A percentile compares a stretch with the other conserved stretches of the same genome.
Conservation (phyloP, 2,329 filamentous ascomycete genomes). For the Penicillium sclerotiorum region DNA sequence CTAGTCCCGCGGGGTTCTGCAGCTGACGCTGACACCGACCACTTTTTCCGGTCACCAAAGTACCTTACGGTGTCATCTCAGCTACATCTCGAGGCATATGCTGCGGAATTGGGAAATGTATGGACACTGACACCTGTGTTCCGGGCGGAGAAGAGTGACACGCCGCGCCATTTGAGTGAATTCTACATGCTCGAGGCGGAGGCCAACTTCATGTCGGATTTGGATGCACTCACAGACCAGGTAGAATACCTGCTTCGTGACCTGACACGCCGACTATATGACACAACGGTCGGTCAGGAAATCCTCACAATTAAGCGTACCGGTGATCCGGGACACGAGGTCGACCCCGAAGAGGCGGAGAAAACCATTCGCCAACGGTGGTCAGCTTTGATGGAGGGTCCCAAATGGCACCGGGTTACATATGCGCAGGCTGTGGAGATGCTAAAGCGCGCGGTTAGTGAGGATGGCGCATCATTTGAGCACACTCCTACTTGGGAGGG, state of each 20-base stretch:
- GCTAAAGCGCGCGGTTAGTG: conserved; percentile 61
- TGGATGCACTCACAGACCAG: conserved; percentile 74
- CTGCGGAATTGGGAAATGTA: conserved; percentile 84
- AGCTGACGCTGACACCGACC: conserved; percentile 42
- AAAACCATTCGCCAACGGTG: conserved; percentile 68
- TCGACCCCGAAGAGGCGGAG: conserved; percentile 29
- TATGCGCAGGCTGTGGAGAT: conserved; percentile 76
- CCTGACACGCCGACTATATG: conserved; percentile 53
- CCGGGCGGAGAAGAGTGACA: conserved; percentile 90
- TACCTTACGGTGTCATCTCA: conserved; percentile 96
- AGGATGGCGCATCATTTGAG: conserved; percentile 60
- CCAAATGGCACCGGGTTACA: conserved; percentile 75
- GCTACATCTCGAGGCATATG: conserved; percentile 88
- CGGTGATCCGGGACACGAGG: conserved; percentile 46
- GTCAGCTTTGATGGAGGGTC: conserved; percentile 62
- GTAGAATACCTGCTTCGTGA: conserved; percentile 75
- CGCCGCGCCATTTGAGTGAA: conserved; percentile 89
- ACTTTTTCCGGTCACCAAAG: conserved; percentile 84
- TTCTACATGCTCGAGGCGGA: conserved; percentile 99
- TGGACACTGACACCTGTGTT: conserved; percentile 96
- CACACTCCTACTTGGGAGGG: conserved; percentile 70
- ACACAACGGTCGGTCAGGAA: conserved; percentile 57
- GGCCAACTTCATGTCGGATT: conserved; percentile 72
- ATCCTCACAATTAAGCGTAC: conserved; percentile 53
- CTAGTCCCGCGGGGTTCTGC: conserved; percentile 55